phyloP scores from a whole-genome alignment of 257 asterid genomes.

The Fraxinus americana region DNA sequence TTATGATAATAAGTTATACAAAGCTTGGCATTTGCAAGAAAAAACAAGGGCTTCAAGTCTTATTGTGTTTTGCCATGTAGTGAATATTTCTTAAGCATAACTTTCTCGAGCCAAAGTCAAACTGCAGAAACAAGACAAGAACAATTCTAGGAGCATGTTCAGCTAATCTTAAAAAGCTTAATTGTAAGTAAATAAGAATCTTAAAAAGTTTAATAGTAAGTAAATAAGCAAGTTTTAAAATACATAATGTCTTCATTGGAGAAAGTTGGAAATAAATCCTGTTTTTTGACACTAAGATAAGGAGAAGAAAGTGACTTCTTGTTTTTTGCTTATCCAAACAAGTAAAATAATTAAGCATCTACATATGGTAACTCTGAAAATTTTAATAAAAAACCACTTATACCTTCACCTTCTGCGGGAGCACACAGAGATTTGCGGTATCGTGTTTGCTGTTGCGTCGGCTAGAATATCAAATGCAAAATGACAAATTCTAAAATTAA shows the following conservation, averaged over 20 bases:
- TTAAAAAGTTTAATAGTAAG: not conserved
- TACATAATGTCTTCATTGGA: not conserved
- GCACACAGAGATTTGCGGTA: constrained; percentile 91
- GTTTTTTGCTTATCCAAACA: no score
- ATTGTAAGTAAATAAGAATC: no score
- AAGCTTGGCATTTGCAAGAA: not conserved
- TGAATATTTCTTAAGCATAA: not conserved
- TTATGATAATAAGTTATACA: not conserved
- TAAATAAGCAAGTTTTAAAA: not conserved
- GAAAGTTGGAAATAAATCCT: no score
- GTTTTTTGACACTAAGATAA: no score
- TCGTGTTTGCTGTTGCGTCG: constrained; percentile 92
- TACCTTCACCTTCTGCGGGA: constrained; percentile 92
- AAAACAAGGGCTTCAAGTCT: not conserved
- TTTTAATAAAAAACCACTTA: constrained; percentile 8
- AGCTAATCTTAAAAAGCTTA: not conserved
- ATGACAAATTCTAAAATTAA: constrained; percentile 13
- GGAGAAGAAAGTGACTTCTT: not conserved
- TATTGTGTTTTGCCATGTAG: not conserved
- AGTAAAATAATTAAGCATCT: not conserved
- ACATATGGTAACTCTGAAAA: not conserved
- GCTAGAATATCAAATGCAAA: constrained; percentile 51
- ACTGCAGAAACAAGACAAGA: not conserved
- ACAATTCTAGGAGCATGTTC: not conserved
- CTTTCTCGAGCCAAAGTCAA: not conserved